phyloP scores from a whole-genome alignment of 345 rosid genomes.

The Linum usitatissimum region DNA sequence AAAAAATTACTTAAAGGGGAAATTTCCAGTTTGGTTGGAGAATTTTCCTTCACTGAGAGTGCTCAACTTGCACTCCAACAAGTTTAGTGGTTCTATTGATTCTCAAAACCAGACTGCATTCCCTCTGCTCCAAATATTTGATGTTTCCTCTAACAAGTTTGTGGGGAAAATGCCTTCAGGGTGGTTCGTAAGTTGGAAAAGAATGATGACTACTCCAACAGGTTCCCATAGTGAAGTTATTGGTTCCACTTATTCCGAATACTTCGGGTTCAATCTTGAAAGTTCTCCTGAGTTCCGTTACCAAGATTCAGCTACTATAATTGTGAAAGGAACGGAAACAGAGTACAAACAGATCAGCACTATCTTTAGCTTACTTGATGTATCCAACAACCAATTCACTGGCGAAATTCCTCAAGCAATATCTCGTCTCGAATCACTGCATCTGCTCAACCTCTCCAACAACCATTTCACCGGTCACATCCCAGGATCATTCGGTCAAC shows the following conservation, averaged over 20 bases:
- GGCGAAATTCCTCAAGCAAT: constrained; percentile 11
- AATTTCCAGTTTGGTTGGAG: constrained; percentile 1
- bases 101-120: too few species aligned
- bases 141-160: too few species aligned
- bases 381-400: constrained; percentile 15
- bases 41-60: not conserved
- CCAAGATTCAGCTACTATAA: not conserved
- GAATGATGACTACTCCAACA: not conserved
- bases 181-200: too few species aligned
- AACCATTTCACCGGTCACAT: constrained; percentile 13
- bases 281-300: too few species aligned
- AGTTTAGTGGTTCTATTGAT: not conserved
- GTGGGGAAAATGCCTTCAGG: too few species aligned
- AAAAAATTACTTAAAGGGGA: too few species aligned
- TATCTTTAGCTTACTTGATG: constrained; percentile 3
- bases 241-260: not conserved
- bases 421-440: constrained; percentile 2
- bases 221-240: not conserved
- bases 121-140: too few species aligned
- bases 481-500: constrained; percentile 8
- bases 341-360: constrained; percentile 6
- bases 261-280: too few species aligned
- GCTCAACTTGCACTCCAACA: not conserved
- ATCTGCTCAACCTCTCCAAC: constrained; percentile 17
- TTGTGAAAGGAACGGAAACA: not conserved